Base-by-base conservation (phyloP, 2,329 filamentous ascomycete species). In the Tricladium varicosporioides region DNA sequence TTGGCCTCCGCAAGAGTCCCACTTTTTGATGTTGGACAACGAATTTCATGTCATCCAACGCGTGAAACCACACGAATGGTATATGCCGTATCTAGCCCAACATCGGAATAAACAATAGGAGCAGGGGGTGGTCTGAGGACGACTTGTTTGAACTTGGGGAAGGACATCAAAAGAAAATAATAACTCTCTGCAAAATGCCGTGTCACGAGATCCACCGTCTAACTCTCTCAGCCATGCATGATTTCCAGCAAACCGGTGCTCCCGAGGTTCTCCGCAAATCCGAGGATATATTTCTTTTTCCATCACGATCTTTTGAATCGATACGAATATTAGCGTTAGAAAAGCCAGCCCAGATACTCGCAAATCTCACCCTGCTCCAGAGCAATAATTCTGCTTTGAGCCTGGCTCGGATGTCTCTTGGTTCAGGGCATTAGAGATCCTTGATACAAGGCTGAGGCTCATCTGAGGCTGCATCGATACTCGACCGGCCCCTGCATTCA, bases 371-470 rank as follows among this genome's bases (percentile, higher is more conserved):
- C 3, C 22, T 27, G 22, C 22, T 27, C 36, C 36, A 40, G 11
- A 13, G 3, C 11, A 40, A 40, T 10, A 13, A 11, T 40, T 40
- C 36, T 40, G 36, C 36, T 40, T 40, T 40, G 36, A n/a, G 36
- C 36, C 31, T 40, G 27, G 15, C 31, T 50, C 13, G 19, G 18
- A 40, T 40, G 15, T 8, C 48, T 15, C 16, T 10, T 31, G 22
- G 31, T 5, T 11, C 15, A 31, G 10, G 33, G 40, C 48, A 27
- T 18, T 46, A 10, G 10, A 46, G 16, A 46, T 5, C 47, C 44
- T 42, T 48, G 45, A 55, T 42, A 57, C 56, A 57, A 60, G 55
- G 52, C 60, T 60, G 60, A 60, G 53, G 58, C 55, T 60, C 52
- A 54, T 49, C 48, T 46, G 42, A 54, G 43, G 45, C 57, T 53